phyloP scores from a whole-genome alignment of 192 early-diverging fungal genomes.

The Helicostylum pulchrum region DNA sequence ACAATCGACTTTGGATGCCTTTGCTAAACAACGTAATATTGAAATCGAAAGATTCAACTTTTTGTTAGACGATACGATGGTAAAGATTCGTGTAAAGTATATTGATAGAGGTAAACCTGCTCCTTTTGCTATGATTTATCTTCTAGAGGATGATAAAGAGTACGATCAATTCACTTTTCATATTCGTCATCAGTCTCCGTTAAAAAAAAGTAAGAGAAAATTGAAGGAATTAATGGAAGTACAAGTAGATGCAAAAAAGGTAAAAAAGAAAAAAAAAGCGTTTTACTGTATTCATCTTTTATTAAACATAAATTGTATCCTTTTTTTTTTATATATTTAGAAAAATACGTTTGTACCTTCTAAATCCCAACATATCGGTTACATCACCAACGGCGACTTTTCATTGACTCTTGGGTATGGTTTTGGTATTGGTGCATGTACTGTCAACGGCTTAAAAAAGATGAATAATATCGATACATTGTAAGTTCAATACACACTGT shows the following conservation, averaged over 20 bases:
- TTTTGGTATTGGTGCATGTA: constrained; percentile 63
- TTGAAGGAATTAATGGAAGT: constrained; percentile 24
- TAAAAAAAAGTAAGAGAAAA: constrained; percentile 25
- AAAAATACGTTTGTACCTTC: constrained; percentile 34
- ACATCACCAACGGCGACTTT: constrained; percentile 67
- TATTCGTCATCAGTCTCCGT: background rate
- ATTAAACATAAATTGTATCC: too few species aligned
- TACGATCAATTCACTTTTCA: constrained; percentile 43
- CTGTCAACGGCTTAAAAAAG: constrained; percentile 44
- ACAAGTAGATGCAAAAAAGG: constrained; percentile 26
- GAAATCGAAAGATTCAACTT: background rate
- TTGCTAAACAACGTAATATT: background rate
- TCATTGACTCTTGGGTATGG: constrained; percentile 60
- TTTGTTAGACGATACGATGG: constrained; percentile 39
- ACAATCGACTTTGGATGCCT: background rate
- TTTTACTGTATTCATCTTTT: too few species aligned
- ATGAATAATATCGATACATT: constrained; percentile 35
- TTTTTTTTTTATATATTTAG: background rate
- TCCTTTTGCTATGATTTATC: constrained; percentile 56
- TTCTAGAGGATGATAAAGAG: constrained; percentile 35
- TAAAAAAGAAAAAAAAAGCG: background rate
- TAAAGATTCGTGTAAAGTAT: constrained; percentile 52
- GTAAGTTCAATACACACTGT: constrained; percentile 1
- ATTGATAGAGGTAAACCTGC: constrained; percentile 47
- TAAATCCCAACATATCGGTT: constrained; percentile 55